Evolutionary conservation across 306 rosid genomes (phyloP).

Genomic region (Dryas octopetala): DNA sequence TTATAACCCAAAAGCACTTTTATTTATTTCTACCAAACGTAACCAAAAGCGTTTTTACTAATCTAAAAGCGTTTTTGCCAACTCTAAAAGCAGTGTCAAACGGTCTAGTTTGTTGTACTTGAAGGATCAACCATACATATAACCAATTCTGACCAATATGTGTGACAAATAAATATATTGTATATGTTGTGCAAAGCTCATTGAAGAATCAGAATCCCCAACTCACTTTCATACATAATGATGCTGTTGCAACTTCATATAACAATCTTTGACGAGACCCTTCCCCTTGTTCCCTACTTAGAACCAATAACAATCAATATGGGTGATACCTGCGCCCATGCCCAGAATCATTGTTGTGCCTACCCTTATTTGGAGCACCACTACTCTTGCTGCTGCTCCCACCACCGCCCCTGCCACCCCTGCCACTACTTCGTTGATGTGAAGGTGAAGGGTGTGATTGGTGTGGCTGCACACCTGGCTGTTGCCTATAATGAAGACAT

Average conservation of each 20-base stretch:
- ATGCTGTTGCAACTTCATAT: not conserved
- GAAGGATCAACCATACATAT: too few relatives aligned
- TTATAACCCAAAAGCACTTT: too few relatives aligned
- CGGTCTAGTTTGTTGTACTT: too few relatives aligned
- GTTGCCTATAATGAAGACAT: conserved; percentile 63
- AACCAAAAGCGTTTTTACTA: too few relatives aligned
- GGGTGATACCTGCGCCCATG: conserved; percentile 88
- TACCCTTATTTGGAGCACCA: conserved; percentile 66
- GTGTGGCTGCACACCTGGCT: conserved; percentile 60
- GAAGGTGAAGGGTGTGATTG: conserved; percentile 47
- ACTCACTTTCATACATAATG: not conserved
- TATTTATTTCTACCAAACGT: too few relatives aligned
- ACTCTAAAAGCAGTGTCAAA: too few relatives aligned
- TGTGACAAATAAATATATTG: not conserved
- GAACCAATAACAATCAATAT: conserved; percentile 42
- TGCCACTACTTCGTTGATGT: conserved; percentile 59
- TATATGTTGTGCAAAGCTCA: not conserved
- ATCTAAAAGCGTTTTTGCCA: too few relatives aligned
- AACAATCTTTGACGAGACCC: not conserved
- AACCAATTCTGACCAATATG: not conserved
- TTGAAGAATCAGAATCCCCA: not conserved
- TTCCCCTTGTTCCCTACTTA: not conserved
- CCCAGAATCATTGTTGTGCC: conserved; percentile 55
- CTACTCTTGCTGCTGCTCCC: conserved; percentile 47
- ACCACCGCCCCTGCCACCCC: conserved; percentile 36